Conservation (phyloP, 2,329 filamentous ascomycete species). For the Epichloe elymi region DNA sequence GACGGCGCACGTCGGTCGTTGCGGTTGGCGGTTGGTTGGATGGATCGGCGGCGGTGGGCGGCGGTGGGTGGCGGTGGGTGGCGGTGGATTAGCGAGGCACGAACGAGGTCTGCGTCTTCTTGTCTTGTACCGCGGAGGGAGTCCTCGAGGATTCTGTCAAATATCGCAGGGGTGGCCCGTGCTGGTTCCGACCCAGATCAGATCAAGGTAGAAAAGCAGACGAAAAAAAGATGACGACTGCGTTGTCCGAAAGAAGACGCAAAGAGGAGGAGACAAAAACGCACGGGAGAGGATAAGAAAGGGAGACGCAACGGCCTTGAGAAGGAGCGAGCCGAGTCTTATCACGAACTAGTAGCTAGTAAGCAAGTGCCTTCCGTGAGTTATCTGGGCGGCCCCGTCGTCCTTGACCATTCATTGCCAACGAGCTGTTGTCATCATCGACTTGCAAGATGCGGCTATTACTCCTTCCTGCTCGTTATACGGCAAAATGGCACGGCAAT, state of each 20-base stretch:
- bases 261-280: background rate
- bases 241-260: background rate
- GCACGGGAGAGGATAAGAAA: background rate
- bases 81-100: constrained; percentile 1
- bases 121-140: too few species aligned
- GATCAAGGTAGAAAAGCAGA: too few species aligned
- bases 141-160: too few species aligned
- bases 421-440: background rate
- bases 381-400: too few species aligned
- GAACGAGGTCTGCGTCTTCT: background rate
- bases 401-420: too few species aligned
- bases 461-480: background rate
- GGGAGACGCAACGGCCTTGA: background rate
- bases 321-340: background rate
- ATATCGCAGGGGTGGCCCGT: too few species aligned
- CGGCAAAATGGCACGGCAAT: too few species aligned
- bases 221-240: background rate
- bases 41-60: background rate
- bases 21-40: background rate
- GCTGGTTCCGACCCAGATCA: too few species aligned
- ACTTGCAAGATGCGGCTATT: background rate
- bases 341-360: background rate
- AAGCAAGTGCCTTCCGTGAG: background rate
- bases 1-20: background rate
- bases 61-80: background rate